Evolutionary conservation across 768 basidiomycete genomes (phyloP), one percentile per base, ranked within the genome.

Genomic region (Clitopilus passeckerianus): DNA sequence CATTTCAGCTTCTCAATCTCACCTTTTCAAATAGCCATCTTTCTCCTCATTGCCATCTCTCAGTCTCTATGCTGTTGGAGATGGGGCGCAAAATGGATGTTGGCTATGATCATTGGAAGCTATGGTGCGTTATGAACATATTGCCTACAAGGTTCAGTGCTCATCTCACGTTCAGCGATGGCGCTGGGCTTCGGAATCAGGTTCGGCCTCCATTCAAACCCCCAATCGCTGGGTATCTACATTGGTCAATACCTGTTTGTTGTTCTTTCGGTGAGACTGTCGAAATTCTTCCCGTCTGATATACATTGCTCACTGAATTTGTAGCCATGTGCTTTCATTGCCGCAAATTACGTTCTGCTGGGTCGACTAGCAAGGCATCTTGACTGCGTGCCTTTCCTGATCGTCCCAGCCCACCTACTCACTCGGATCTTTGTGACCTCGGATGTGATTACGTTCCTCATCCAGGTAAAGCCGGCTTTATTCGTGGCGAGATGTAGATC

Each of bases 271-370:
- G 85, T 82, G 58, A 57, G 77, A n/a, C 5, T 18, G 27, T 30
- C 27, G 7, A 4, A 30, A 30, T 30, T 7, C 27, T 30, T 30
- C 7, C 27, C 7, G 4, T 7, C 27, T 30, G 7, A 30, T 7
- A 30, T 7, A 30, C 27, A 30, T 34, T 20, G n/a, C 16, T 50
- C 6, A 27, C 54, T 37, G 12, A 24, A 53, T 30, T 57, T 53
- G 10, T 55, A 86, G 84, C 88, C 89, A 5, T 91, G 90, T 66
- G 88, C 86, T 24, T 90, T 90, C 72, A 86, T 88, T 61, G 86
- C 86, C 5, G 80, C 84, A 14, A 79, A 86, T 65, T 90, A 91
- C 64, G 72, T 89, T 58, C 76, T 89, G 18, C 78, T 90, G 0
- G 86, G 87, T 9, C 81, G 80, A 12, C 68, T 91, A 2, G 83